These are phyloP conservation scores for Auriscalpium microsporum DNA, from an alignment of 768 basidiomycete genomes.

Conservation along the genomic window DNA sequence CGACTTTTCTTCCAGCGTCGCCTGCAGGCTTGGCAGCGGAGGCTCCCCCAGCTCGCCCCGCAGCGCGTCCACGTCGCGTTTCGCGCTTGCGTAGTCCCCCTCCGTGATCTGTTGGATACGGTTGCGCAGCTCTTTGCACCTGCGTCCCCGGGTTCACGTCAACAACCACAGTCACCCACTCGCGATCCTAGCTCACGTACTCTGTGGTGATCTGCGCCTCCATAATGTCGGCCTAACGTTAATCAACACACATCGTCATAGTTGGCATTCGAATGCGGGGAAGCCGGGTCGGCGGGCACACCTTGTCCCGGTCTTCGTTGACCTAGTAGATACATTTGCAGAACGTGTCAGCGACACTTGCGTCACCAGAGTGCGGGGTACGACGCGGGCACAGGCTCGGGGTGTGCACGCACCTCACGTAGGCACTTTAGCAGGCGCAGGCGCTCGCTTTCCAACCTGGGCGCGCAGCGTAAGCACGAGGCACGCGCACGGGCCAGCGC, in stretches of 20 bases:
- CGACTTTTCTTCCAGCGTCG: conserved; percentile 63
- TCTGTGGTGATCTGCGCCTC: conserved; percentile 62
- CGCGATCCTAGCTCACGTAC: conserved; percentile 28
- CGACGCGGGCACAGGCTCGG: neutral
- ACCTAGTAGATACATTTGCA: conserved; percentile 32
- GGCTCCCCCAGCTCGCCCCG: conserved; percentile 70
- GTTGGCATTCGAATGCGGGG: neutral
- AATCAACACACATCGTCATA: neutral
- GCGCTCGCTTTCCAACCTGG: conserved; percentile 70
- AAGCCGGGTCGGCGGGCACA: conserved; percentile 8
- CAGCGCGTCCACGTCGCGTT: conserved; percentile 68
- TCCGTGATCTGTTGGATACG: conserved; percentile 65
- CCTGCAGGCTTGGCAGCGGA: conserved; percentile 63
- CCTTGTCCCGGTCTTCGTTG: conserved; percentile 78
- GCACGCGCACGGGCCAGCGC: neutral
- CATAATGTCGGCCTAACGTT: conserved; percentile 52
- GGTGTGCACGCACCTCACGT: conserved; percentile 46
- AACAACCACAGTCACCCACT: too few relatives aligned
- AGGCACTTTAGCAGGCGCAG: conserved; percentile 57
- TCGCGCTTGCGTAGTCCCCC: conserved; percentile 67
- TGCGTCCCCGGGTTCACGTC: conserved; percentile 17
- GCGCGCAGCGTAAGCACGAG: neutral
- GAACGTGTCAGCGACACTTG: too few relatives aligned
- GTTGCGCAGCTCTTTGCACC: conserved; percentile 55
- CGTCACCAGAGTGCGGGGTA: too few relatives aligned